phyloP scores from a whole-genome alignment of 1,284 basidiomycete genomes.

The Grifola frondosa region DNA sequence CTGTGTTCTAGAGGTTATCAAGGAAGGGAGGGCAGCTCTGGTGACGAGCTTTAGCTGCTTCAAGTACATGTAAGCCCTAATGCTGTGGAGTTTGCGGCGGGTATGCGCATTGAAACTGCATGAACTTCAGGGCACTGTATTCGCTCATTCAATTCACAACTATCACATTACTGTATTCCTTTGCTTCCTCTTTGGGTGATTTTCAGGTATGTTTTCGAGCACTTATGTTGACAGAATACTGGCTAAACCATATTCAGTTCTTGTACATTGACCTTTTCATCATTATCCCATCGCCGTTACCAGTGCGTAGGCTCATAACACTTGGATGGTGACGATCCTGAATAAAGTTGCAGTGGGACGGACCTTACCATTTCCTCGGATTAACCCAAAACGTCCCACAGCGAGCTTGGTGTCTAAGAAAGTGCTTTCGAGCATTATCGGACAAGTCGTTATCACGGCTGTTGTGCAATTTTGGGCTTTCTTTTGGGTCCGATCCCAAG shows the following conservation, averaged over 20 bases:
- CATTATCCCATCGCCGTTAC: slow-evolving; percentile 96
- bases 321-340: no score
- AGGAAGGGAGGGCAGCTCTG: slow-evolving; percentile 91
- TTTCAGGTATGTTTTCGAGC: slow-evolving; percentile 71
- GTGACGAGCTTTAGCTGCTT: slow-evolving; percentile 99
- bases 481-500: slow-evolving; percentile 82
- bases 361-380: slow-evolving; percentile 84
- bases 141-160: slow-evolving; percentile 89
- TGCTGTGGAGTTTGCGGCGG: not conserved
- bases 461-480: slow-evolving; percentile 86
- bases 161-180: slow-evolving; percentile 92
- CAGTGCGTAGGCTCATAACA: slow-evolving; percentile 77
- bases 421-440: slow-evolving; percentile 91
- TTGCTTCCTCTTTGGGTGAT: slow-evolving; percentile 95
- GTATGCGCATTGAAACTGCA: slow-evolving; percentile 6
- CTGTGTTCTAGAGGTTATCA: slow-evolving; percentile 96
- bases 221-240: slow-evolving; percentile 1
- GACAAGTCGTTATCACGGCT: slow-evolving; percentile 89
- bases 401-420: slow-evolving; percentile 96
- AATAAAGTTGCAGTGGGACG: slow-evolving; percentile 74
- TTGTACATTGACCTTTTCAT: slow-evolving; percentile 98
- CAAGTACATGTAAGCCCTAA: slow-evolving; percentile 87
- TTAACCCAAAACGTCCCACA: slow-evolving; percentile 91
- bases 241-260: slow-evolving; percentile 55
- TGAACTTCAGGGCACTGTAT: slow-evolving; percentile 70